Conservation (phyloP, 306 rosid species). For the Rosa lucieae region DNA sequence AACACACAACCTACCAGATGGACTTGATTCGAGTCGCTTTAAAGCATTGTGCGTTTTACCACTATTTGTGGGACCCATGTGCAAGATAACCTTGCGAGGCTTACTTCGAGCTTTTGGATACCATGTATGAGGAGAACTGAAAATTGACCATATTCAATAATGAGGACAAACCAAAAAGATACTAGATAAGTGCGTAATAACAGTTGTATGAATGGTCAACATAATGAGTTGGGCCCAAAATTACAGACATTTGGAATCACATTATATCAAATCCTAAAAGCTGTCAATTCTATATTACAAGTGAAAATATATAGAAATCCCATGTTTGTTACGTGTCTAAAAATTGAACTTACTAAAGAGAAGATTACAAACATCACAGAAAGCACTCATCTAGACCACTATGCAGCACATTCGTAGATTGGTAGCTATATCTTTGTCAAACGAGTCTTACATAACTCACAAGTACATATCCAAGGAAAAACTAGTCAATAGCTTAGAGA, state of each 20-base stretch:
- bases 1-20: slow-evolving; percentile 62
- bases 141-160: slow-evolving; percentile 13
- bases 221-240: not conserved
- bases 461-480: slow-evolving; percentile 12
- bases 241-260: not conserved
- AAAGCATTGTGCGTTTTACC: slow-evolving; percentile 92
- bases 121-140: slow-evolving; percentile 91
- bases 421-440: not conserved
- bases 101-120: slow-evolving; percentile 83
- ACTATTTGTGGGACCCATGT: slow-evolving; percentile 96
- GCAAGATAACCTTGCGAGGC: slow-evolving; percentile 75
- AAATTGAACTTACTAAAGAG: not conserved
- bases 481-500: slow-evolving; percentile 12
- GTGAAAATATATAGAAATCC: too few species aligned
- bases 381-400: not conserved
- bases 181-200: not conserved
- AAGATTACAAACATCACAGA: not conserved
- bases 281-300: not conserved
- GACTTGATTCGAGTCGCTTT: slow-evolving; percentile 74
- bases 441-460: not conserved
- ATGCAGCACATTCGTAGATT: not conserved
- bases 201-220: not conserved
- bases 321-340: too few species aligned
- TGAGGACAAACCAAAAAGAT: not conserved
- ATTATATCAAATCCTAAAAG: not conserved